phyloP scores from a whole-genome alignment of 177 flowering plant species.

The Vitis hybrid region DNA sequence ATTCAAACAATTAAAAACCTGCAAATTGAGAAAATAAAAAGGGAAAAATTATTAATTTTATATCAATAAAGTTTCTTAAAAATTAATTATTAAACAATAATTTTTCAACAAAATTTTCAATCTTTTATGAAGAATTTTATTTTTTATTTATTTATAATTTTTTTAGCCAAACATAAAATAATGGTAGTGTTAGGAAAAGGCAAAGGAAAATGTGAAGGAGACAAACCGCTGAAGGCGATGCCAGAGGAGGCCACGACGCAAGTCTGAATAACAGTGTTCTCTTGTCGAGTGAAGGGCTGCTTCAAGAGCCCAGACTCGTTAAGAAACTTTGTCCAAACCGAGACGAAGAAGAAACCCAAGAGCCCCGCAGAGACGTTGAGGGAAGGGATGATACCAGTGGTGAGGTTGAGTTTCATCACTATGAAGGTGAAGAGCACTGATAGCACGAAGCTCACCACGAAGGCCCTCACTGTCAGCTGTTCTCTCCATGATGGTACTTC shows the following conservation, averaged over 20 bases:
- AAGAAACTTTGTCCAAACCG: slow-evolving; percentile 7
- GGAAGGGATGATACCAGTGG: slow-evolving; percentile 27
- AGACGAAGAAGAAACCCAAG: slow-evolving; percentile 20
- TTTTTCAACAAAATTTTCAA: too few species aligned
- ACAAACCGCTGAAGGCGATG: slow-evolving; percentile 23
- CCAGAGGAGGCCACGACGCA: slow-evolving; percentile 27
- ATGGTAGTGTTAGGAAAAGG: too few species aligned
- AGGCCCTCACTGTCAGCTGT: not conserved
- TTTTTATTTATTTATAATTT: too few species aligned
- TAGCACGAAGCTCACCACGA: not conserved
- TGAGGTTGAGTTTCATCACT: slow-evolving; percentile 17
- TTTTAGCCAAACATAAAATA: too few species aligned
- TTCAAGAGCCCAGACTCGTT: slow-evolving; percentile 9
- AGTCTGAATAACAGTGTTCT: slow-evolving; percentile 30
- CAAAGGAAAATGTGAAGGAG: too few species aligned
- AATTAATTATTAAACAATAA: too few species aligned
- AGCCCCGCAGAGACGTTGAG: slow-evolving; percentile 28
- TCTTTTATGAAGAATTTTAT: too few species aligned
- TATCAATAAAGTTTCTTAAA: too few species aligned
- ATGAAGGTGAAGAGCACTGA: not conserved
- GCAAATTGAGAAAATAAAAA: too few species aligned
- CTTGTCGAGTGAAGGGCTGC: slow-evolving; percentile 28
- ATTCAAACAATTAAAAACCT: too few species aligned
- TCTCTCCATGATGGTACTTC: not conserved
- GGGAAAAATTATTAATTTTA: too few species aligned